A percentile compares a stretch with the other conserved stretches of the same genome.
These are phyloP conservation scores for Termitomyces sp. DNA, from an alignment of 768 basidiomycete genomes.

Conservation along the genomic window DNA sequence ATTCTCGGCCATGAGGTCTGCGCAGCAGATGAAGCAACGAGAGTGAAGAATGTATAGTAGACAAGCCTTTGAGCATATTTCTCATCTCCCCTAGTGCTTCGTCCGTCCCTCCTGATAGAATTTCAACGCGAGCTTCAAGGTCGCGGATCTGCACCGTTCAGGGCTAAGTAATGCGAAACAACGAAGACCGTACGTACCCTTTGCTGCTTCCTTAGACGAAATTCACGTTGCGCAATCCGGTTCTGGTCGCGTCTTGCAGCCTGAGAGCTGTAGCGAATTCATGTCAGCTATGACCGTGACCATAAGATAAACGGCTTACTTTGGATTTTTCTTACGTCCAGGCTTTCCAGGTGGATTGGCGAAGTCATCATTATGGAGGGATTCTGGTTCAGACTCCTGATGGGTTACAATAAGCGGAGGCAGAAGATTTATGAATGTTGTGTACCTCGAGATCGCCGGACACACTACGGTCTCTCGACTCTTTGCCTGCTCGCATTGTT, in stretches of 20 bases:
- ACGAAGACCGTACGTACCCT: conserved; percentile 46
- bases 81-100: conserved; percentile 81
- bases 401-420: not conserved
- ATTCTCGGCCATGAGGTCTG: conserved; percentile 89
- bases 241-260: conserved; percentile 87
- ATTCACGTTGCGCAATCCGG: conserved; percentile 90
- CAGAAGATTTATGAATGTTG: not conserved
- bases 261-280: conserved; percentile 56
- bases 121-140: conserved; percentile 91
- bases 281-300: not conserved
- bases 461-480: conserved; percentile 54
- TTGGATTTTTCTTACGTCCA: conserved; percentile 87
- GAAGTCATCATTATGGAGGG: conserved; percentile 31
- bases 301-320: conserved; percentile 38
- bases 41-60: not conserved
- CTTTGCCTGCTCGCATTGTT: conserved; percentile 44
- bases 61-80: conserved; percentile 69
- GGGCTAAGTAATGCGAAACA: not conserved
- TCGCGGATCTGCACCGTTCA: conserved; percentile 72
- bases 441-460: conserved; percentile 56
- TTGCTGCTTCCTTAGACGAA: conserved; percentile 88
- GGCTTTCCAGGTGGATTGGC: conserved; percentile 52
- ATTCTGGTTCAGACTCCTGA: conserved; percentile 71
- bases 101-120: conserved; percentile 88
- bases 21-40: not conserved